phyloP scores from a whole-genome alignment of 495 filamentous ascomycete species.

The Podospora bellae-mahoneyi region DNA sequence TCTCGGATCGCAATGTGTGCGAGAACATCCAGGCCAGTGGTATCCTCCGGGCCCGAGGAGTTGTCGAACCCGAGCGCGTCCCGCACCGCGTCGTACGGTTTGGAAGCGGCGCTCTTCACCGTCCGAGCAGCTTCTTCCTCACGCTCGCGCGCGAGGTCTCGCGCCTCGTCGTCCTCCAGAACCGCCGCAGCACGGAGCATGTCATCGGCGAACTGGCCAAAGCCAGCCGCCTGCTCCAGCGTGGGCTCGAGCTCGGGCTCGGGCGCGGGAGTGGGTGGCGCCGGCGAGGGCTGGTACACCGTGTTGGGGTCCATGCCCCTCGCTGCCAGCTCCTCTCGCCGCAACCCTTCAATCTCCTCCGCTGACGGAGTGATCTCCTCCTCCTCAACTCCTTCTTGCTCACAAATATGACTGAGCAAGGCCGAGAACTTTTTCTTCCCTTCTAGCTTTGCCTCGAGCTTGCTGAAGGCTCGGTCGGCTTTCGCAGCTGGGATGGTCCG shows the following conservation, averaged over 20 bases:
- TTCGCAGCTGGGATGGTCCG: constrained; percentile 36
- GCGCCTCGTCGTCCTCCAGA: constrained; percentile 26
- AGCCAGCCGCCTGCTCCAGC: constrained; percentile 11
- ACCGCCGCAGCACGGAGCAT: constrained; percentile 21
- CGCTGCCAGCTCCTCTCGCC: constrained; percentile 22
- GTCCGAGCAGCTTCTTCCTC: constrained; percentile 24
- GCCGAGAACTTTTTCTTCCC: constrained; percentile 21
- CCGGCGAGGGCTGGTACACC: constrained; percentile 11
- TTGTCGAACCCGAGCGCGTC: constrained; percentile 43
- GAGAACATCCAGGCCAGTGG: constrained; percentile 30
- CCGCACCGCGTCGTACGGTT: constrained; percentile 48
- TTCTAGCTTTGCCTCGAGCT: constrained; percentile 22
- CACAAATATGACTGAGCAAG: constrained; percentile 28
- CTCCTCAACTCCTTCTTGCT: constrained; percentile 31
- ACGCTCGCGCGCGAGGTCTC: neutral
- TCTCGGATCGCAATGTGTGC: constrained; percentile 30
- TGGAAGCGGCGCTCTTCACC: constrained; percentile 30
- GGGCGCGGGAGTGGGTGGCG: constrained; percentile 4
- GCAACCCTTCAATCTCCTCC: constrained; percentile 33
- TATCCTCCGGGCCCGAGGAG: constrained; percentile 18
- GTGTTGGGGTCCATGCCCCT: constrained; percentile 31
- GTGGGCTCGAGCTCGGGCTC: constrained; percentile 7
- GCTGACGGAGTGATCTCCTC: constrained; percentile 36
- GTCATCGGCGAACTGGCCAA: constrained; percentile 25
- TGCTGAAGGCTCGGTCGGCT: constrained; percentile 29